Conservation (phyloP, 75 land plant genomes). For the Cupressus sempervirens region DNA sequence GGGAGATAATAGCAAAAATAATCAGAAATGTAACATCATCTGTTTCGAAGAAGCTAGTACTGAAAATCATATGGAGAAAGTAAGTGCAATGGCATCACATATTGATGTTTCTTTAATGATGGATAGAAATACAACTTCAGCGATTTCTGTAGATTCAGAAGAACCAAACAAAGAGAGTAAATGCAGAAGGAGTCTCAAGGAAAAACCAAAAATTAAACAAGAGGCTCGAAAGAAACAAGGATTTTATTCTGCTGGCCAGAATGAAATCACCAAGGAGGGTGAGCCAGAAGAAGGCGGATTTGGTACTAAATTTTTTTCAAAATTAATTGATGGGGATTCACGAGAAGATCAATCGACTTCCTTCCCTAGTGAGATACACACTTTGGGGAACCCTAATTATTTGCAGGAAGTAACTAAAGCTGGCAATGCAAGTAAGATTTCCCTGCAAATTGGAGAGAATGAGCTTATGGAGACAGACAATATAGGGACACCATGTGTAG, state of each 20-base stretch:
- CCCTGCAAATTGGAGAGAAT: background rate
- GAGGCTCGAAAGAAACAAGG: conserved; percentile 2
- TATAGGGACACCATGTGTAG: background rate
- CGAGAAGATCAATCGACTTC: background rate
- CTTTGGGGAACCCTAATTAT: background rate
- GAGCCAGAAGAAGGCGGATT: background rate
- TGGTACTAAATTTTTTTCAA: background rate
- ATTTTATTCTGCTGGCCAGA: background rate
- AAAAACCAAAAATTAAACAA: background rate
- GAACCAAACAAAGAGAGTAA: background rate
- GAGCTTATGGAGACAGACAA: background rate
- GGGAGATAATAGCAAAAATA: background rate
- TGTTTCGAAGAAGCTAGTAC: background rate
- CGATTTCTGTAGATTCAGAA: background rate
- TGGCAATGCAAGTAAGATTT: background rate
- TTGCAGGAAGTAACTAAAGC: background rate
- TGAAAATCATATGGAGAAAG: background rate
- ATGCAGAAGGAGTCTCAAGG: background rate
- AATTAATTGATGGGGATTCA: background rate
- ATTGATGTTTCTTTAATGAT: background rate
- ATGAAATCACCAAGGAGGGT: background rate
- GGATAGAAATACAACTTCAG: background rate
- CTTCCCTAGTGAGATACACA: background rate
- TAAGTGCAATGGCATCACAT: background rate
- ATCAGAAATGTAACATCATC: background rate